Evolutionary conservation across 352 stramenopile genomes (phyloP), one percentile per base, ranked within the genome.

Genomic region (Phytophthora colocasiae): DNA sequence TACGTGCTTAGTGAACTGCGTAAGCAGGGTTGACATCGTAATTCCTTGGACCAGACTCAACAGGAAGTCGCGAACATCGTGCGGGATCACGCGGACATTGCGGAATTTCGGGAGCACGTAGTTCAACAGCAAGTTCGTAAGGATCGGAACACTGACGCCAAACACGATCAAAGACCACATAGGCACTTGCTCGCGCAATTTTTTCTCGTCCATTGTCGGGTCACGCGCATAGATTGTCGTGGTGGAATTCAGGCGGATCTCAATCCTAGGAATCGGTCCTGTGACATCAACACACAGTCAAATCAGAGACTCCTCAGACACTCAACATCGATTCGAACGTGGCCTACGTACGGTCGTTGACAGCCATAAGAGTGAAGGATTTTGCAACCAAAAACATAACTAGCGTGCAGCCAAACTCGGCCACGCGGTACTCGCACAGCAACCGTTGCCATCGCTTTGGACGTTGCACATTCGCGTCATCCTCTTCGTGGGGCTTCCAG

Each of bases 1-100:
- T 31, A 81, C 76, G 63, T 84, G 83, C 60, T 95, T 95, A 2
- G 80, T 80, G 45, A 95, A 91, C 39, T 92, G 80, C n/a, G 86
- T 93, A 2, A 92, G 61, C 24, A 89, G 43, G 47, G 75, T 71
- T 6, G 73, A 63, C 27, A 94, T 62, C 4, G 76, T 63, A 17
- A 71, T 63, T 11, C 78, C 80, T 48, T 85, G 74, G 36, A 81
- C 57, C 12, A 92, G 53, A 44, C 71, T 89, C 39, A 94, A 58
- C 47, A 89, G 45, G 46, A 94, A 92, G 62, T 92, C 86, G 4
- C 86, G 81, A 10, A 81, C 86, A 66, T 94, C 83, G 63, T 92
- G 77, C 2, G 64, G 62, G 45, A 92, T 90, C 4, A 84, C 49
- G 8, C 73, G 83, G 10, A 85, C 62, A 17, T 75, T 56, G 31